These are phyloP conservation scores for Smittium culicis DNA, from an alignment of 371 early-diverging fungal species.

Conservation along the genomic window DNA sequence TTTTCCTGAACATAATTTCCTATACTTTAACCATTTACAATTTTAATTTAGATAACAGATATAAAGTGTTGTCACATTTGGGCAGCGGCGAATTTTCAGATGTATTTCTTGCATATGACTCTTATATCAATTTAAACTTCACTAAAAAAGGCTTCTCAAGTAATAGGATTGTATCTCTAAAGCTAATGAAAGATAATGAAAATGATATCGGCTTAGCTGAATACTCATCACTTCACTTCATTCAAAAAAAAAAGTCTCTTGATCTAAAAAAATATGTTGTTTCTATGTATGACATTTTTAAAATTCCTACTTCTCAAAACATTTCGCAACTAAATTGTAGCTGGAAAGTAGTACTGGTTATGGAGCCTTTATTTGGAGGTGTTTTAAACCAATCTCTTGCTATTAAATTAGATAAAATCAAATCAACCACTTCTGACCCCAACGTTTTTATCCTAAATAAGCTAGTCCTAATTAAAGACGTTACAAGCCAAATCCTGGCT, in stretches of 20 bases:
- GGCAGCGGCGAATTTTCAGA: constrained; percentile 11
- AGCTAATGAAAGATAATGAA: constrained; percentile 25
- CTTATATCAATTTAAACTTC: not conserved
- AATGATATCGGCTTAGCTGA: constrained; percentile 21
- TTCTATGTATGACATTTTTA: constrained; percentile 23
- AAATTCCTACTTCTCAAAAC: constrained; percentile 12
- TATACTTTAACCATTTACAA: too few species aligned
- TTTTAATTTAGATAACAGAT: constrained; percentile 1
- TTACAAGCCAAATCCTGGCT: constrained; percentile 21
- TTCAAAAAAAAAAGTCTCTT: constrained; percentile 18
- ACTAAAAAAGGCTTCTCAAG: not conserved
- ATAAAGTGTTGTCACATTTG: not conserved
- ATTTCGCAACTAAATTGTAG: not conserved
- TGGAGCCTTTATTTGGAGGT: constrained; percentile 29
- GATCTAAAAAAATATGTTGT: constrained; percentile 20
- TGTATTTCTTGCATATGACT: constrained; percentile 7
- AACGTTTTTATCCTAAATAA: constrained; percentile 19
- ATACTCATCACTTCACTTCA: constrained; percentile 19
- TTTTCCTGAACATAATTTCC: too few species aligned
- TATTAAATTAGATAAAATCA: constrained; percentile 16
- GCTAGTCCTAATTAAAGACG: constrained; percentile 23
- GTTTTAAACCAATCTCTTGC: constrained; percentile 24
- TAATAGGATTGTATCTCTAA: constrained; percentile 21
- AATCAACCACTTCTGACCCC: constrained; percentile 16
- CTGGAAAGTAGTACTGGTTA: constrained; percentile 22